These are phyloP conservation scores for Fraxinus baroniana DNA, from an alignment of 305 asterid species.

Conservation along the genomic window DNA sequence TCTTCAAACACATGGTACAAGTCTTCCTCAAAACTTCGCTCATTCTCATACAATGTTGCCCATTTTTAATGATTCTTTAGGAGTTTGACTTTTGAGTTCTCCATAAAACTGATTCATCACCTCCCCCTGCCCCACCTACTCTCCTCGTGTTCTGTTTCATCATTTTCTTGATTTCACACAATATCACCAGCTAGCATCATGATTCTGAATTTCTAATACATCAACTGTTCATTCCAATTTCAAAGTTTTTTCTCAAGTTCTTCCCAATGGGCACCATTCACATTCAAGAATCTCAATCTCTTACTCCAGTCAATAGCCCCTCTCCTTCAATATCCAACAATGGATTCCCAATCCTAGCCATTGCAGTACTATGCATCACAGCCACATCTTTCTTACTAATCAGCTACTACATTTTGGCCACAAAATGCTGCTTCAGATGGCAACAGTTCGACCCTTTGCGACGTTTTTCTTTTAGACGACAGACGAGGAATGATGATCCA, in stretches of 20 bases:
- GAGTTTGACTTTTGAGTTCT: conserved; percentile 34
- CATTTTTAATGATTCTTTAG: conserved; percentile 12
- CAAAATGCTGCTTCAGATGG: conserved; percentile 75
- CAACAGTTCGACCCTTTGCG: conserved; percentile 60
- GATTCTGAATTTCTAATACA: conserved; percentile 18
- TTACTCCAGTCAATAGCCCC: conserved; percentile 24
- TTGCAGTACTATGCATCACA: conserved; percentile 62
- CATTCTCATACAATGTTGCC: conserved; percentile 16
- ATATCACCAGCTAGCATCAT: conserved; percentile 23
- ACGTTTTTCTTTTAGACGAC: conserved; percentile 38
- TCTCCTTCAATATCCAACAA: conserved; percentile 32
- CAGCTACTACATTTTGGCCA: conserved; percentile 66
- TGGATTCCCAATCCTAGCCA: conserved; percentile 68
- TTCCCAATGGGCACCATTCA: conserved; percentile 8
- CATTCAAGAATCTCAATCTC: conserved; percentile 27
- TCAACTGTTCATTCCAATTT: conserved; percentile 23
- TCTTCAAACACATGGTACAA: conserved; percentile 43
- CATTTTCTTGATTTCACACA: conserved; percentile 16
- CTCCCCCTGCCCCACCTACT: conserved; percentile 4
- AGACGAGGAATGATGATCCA: conserved; percentile 36
- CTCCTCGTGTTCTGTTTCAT: conserved; percentile 20
- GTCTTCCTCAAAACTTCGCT: conserved; percentile 34
- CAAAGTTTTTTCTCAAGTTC: neutral
- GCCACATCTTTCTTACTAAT: conserved; percentile 58
- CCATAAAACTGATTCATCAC: conserved; percentile 20